Conservation (phyloP, 176 grass and related monocot genomes). For the Aechmea fasciata region DNA sequence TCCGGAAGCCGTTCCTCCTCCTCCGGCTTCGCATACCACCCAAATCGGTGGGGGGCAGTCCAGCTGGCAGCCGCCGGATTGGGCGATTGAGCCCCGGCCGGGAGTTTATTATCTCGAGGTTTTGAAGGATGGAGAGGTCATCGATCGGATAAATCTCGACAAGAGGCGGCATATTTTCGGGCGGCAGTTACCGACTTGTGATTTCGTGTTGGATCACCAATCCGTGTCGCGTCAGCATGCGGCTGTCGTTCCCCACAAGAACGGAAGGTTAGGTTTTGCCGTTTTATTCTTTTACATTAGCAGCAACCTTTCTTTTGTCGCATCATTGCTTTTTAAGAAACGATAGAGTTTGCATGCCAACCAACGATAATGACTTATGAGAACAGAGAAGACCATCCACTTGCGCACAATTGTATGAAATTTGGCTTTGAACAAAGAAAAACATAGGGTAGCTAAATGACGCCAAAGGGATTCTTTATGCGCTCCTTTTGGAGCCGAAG, state of each 20-base stretch:
- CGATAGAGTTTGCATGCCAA: no score
- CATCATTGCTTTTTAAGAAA: not conserved
- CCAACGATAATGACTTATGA: no score
- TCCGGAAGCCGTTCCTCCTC: not conserved
- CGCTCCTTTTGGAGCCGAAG: no score
- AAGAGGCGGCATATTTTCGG: slow-evolving; percentile 89
- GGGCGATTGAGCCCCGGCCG: slow-evolving; percentile 58
- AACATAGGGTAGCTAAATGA: no score
- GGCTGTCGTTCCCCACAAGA: slow-evolving; percentile 81
- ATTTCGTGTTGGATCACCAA: slow-evolving; percentile 91
- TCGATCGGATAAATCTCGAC: slow-evolving; percentile 79
- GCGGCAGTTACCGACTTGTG: slow-evolving; percentile 72
- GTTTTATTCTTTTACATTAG: not conserved
- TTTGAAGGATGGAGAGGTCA: slow-evolving; percentile 69
- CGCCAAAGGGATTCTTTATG: no score
- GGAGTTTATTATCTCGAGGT: slow-evolving; percentile 93
- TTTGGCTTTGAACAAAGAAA: no score
- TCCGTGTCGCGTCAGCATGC: slow-evolving; percentile 96
- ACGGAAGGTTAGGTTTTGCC: slow-evolving; percentile 53
- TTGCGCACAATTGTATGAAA: no score
- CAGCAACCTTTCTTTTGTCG: not conserved
- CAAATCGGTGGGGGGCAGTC: slow-evolving; percentile 92
- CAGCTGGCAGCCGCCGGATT: slow-evolving; percentile 83
- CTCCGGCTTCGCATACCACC: slow-evolving; percentile 11
- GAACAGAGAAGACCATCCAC: no score